Evolutionary conservation across 495 filamentous ascomycete genomes (phyloP), one percentile per base, ranked within the genome.

Genomic region (Aspergillus ellipticus): DNA sequence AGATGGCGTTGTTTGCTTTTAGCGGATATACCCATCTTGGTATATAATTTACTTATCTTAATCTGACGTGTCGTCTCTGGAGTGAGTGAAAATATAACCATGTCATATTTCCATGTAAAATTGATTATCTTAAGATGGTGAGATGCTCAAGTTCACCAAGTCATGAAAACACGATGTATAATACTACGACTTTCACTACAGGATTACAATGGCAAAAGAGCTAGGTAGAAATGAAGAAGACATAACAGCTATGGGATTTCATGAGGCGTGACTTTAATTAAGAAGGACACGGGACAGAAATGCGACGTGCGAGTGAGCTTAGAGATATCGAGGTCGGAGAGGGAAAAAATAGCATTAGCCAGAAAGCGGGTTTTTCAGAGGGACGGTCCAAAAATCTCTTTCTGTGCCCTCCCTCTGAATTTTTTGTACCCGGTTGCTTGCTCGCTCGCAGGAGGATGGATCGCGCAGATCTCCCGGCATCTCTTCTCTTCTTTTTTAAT

Each of bases 181-280:
- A n/a, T n/a, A n/a, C n/a, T n/a, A n/a, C n/a, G n/a, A n/a, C n/a
- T n/a, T n/a, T n/a, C n/a, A n/a, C n/a, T n/a, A n/a, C n/a, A n/a
- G n/a, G n/a, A n/a, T n/a, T n/a, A n/a, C n/a, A n/a, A n/a, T n/a
- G n/a, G n/a, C n/a, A n/a, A n/a, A n/a, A 43, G 7, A 42, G 8
- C 4, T 24, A 29, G 8, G 19, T 43, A 43, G 2, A 26, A 42
- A 31, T 39, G 43, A 49, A 53, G n/a, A 47, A 49, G 61, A 56
- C 65, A 60, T 71, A 68, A 68, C 58, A 66, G 65, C 61, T 63
- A 66, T 68, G 69, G 24, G 59, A 52, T 67, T 73, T 75, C 73
- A 72, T 75, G 73, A 75, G 66, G 71, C 73, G 70, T 74, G 66
- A 75, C 60, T 74, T 64, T 54, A 58, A 61, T 63, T 65, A 70